These are phyloP conservation scores for Immersiporthe knoxdaviesiana DNA, from an alignment of 2,329 filamentous ascomycete genomes.

Conservation along the genomic window DNA sequence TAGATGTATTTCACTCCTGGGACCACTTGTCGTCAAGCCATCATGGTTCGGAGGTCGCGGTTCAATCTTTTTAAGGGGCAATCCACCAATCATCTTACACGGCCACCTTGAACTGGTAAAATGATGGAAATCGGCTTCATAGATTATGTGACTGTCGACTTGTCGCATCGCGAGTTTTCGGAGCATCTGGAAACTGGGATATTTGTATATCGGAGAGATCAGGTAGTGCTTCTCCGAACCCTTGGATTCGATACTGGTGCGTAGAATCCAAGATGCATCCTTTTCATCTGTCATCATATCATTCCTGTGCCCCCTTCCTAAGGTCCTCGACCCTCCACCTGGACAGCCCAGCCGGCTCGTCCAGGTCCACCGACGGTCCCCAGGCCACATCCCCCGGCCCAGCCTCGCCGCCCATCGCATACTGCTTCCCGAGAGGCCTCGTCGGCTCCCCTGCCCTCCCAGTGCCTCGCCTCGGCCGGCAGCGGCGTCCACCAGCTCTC, in stretches of 20 bases:
- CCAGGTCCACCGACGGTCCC: conserved; percentile 46
- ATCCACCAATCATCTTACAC: conserved; percentile 32
- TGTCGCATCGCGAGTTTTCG: not conserved
- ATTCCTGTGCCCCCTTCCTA: conserved; percentile 31
- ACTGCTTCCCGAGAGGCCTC: conserved; percentile 31
- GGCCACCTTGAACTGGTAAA: not conserved
- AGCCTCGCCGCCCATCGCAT: conserved; percentile 4
- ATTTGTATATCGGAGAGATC: too few species aligned
- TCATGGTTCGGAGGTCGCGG: not conserved
- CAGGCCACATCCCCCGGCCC: conserved; percentile 43
- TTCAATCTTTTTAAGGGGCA: conserved; percentile 2
- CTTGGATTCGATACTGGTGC: too few species aligned
- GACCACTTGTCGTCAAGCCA: not conserved
- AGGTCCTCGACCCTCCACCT: conserved; percentile 39
- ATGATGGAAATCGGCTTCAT: not conserved
- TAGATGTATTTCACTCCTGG: not conserved
- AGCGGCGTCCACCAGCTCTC: conserved; percentile 71
- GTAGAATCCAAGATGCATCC: too few species aligned
- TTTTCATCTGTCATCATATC: conserved; percentile 1
- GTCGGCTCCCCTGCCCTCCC: conserved; percentile 34
- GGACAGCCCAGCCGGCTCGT: conserved; percentile 48
- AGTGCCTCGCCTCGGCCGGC: conserved; percentile 58
- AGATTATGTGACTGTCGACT: not conserved
- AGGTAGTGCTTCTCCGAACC: too few species aligned
- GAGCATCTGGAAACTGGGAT: too few species aligned